Evolutionary conservation across 495 filamentous ascomycete genomes (phyloP), one percentile per base, ranked within the genome.

Genomic region (Annulohypoxylon moriforme): DNA sequence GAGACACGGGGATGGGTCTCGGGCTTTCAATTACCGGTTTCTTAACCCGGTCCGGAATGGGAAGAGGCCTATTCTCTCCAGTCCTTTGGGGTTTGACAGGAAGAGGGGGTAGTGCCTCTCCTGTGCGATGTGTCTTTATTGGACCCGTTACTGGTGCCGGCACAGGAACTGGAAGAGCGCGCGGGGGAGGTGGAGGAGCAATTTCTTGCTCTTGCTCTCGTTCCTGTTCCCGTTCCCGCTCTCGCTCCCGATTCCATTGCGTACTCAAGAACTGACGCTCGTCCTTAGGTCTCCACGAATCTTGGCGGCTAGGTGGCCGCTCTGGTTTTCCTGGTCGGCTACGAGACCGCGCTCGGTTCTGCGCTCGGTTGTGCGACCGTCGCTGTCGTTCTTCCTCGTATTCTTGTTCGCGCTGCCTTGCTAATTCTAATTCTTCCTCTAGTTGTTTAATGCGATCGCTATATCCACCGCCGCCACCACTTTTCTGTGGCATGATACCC

Each of bases 331-430:
- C 81, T 8, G 85, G 85, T 29, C 85, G 79, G 47, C 76, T 72
- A 46, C 79, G 81, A n/a, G 72, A 72, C 24, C 73, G 70, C 74
- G 68, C 63, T 75, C 75, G 82, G 67, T 65, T 71, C 4, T 73
- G 74, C 74, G 68, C 63, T 75, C 75, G 82, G 67, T 65, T 71
- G 2, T 73, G 74, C 25, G 73, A 73, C 18, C 87, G 86, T 38
- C 85, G 89, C 77, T 94, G 89, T 47, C 94, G 89, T 76, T 94
- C 94, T 42, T 84, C 85, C 78, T 97, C 87, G 73, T 98, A 99
- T 75, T 93, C 85, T 40, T 85, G 86, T 75, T 99, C 96, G 9
- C 96, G 89, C 69, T 95, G 89, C 68, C 94, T 91, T 2, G 96
- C 96, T 68, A 89, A 83, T 75, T 94, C 92, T 1, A 99, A 85